Conservation (phyloP, 1,284 basidiomycete genomes). For the Leccinum huronense region DNA sequence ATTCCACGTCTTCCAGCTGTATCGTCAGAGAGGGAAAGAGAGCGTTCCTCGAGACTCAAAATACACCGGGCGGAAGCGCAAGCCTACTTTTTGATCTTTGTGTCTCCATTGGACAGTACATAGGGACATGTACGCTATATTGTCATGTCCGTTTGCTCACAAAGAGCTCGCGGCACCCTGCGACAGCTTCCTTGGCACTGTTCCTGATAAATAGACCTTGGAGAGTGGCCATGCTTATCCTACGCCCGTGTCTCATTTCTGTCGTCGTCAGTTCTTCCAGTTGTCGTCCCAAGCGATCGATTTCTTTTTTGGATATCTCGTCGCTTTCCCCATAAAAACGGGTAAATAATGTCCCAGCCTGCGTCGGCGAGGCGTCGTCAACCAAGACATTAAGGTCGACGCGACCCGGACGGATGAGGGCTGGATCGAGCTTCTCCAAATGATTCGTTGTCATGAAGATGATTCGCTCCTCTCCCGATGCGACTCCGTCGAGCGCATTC, state of each 20-base stretch:
- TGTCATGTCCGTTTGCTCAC: constrained; percentile 35
- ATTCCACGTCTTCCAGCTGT: constrained; percentile 49
- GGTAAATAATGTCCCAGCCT: constrained; percentile 78
- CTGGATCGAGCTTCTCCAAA: constrained; percentile 78
- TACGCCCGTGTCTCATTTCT: constrained; percentile 51
- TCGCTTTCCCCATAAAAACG: constrained; percentile 75
- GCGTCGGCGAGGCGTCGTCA: constrained; percentile 83
- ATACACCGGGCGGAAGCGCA: constrained; percentile 77
- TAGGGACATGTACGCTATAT: constrained; percentile 13
- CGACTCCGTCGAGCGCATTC: constrained; percentile 97
- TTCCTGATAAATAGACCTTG: constrained; percentile 91
- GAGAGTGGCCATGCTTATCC: constrained; percentile 89
- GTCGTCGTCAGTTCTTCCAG: constrained; percentile 55
- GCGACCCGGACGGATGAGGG: constrained; percentile 91
- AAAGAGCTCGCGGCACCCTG: constrained; percentile 54
- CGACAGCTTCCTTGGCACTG: constrained; percentile 61
- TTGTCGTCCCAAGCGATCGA: constrained; percentile 47
- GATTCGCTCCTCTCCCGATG: constrained; percentile 95
- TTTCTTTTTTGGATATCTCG: constrained; percentile 33
- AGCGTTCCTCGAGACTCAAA: constrained; percentile 77
- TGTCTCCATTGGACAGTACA: constrained; percentile 2
- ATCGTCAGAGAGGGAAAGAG: constrained; percentile 79
- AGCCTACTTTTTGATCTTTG: constrained; percentile 54
- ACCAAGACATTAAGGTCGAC: constrained; percentile 87
- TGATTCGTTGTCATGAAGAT: constrained; percentile 99